phyloP scores from a whole-genome alignment of 768 basidiomycete species.

The Suillus bovinus region DNA sequence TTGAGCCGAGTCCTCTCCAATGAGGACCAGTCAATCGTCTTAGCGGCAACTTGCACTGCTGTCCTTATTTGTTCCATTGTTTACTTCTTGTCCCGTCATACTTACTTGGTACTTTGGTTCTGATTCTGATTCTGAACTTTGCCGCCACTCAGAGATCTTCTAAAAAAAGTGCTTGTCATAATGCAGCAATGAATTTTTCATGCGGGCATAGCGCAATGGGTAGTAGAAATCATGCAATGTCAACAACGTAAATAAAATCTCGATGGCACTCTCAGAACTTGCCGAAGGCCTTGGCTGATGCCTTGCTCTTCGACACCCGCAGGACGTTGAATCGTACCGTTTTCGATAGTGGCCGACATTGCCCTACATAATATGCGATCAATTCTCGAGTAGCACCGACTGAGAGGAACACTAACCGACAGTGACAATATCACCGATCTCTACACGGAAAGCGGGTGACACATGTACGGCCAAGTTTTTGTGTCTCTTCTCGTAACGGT shows the following conservation, averaged over 20 bases:
- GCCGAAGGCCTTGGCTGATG: constrained; percentile 85
- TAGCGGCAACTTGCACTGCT: constrained; percentile 19
- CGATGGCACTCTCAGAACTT: constrained; percentile 70
- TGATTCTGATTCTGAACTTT: neutral
- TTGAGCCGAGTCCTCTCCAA: constrained; percentile 23
- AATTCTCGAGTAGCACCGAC: neutral
- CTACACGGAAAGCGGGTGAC: constrained; percentile 99
- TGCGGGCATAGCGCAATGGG: constrained; percentile 27
- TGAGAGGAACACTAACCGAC: constrained; percentile 65
- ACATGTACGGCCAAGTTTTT: constrained; percentile 97
- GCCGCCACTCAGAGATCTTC: neutral
- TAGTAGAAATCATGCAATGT: constrained; percentile 25
- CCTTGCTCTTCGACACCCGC: constrained; percentile 93
- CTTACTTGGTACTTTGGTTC: too few species aligned
- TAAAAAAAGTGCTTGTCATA: neutral
- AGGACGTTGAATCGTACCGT: constrained; percentile 99
- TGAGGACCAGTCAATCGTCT: constrained; percentile 25
- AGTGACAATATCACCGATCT: constrained; percentile 90
- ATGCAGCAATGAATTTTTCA: constrained; percentile 25
- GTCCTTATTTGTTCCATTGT: constrained; percentile 36
- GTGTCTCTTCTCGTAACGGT: constrained; percentile 98
- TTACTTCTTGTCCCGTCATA: constrained; percentile 16
- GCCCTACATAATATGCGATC: constrained; percentile 51
- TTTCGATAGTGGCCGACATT: constrained; percentile 99
- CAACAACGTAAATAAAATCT: constrained; percentile 18